Conservation (phyloP, 2,329 filamentous ascomycete genomes). For the Exophiala xenobiotica region DNA sequence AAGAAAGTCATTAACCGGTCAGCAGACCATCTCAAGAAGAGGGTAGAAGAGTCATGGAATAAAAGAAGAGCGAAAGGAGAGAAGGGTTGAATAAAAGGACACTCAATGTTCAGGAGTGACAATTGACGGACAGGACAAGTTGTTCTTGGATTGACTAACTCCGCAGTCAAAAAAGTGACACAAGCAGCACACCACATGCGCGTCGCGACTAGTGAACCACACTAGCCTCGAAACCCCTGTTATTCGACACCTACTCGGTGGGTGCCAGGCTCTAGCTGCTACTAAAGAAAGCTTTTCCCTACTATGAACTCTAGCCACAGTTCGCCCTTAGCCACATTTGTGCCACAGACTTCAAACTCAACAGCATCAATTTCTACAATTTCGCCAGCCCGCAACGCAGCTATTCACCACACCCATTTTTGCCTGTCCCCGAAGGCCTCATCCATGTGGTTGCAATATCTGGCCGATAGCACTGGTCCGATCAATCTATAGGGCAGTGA, state of each 20-base stretch:
- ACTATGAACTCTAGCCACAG: background rate
- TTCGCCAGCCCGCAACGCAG: too few species aligned
- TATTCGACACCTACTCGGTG: too few species aligned
- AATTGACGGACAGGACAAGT: constrained; percentile 22
- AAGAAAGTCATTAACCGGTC: constrained; percentile 39
- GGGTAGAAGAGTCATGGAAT: constrained; percentile 21
- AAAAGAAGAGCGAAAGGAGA: constrained; percentile 30
- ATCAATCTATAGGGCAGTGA: too few species aligned
- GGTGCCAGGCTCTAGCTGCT: too few species aligned
- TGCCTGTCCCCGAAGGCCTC: too few species aligned
- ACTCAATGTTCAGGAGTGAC: constrained; percentile 29
- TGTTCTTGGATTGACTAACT: constrained; percentile 18
- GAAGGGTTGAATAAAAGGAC: constrained; percentile 28
- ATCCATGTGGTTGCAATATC: too few species aligned
- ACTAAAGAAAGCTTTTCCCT: too few species aligned
- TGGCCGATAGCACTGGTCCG: too few species aligned
- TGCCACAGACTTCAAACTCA: too few species aligned
- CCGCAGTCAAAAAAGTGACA: constrained; percentile 26
- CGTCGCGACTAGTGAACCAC: background rate
- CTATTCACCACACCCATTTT: too few species aligned
- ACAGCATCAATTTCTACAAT: too few species aligned
- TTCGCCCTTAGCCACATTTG: background rate
- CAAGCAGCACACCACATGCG: constrained; percentile 4
- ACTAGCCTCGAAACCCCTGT: too few species aligned
- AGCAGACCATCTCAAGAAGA: constrained; percentile 22